These are phyloP conservation scores for Krasilnikovozyma curviuscula DNA, from an alignment of 768 basidiomycete genomes.

Conservation along the genomic window DNA sequence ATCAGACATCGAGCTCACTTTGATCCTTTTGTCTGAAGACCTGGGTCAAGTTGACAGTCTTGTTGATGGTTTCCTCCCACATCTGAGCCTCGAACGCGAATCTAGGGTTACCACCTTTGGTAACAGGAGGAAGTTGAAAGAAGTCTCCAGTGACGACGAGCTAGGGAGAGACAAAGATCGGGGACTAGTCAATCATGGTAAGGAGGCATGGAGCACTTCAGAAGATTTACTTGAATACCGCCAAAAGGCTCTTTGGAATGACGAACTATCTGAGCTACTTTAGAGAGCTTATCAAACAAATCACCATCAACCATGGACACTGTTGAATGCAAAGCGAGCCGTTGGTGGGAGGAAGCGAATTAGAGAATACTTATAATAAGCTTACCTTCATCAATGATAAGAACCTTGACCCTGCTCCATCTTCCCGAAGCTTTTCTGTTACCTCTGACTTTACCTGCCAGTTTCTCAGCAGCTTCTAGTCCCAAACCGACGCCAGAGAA, in stretches of 20 bases:
- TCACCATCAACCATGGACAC: conserved; percentile 91
- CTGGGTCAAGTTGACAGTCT: conserved; percentile 79
- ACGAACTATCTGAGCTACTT: conserved; percentile 36
- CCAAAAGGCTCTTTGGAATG: conserved; percentile 47
- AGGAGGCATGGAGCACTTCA: neutral
- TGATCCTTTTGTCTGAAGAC: conserved; percentile 89
- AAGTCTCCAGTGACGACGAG: conserved; percentile 90
- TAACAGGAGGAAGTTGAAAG: conserved; percentile 88
- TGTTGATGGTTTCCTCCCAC: conserved; percentile 55
- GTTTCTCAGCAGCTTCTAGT: conserved; percentile 4
- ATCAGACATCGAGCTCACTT: conserved; percentile 3
- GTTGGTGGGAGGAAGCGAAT: neutral
- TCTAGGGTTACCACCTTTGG: conserved; percentile 43
- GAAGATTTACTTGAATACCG: conserved; percentile 55
- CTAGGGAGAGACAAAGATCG: conserved; percentile 31
- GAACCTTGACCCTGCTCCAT: conserved; percentile 67
- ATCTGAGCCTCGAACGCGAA: conserved; percentile 78
- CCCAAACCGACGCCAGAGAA: conserved; percentile 12
- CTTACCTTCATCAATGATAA: conserved; percentile 74
- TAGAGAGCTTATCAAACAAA: conserved; percentile 65
- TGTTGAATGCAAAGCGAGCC: conserved; percentile 23
- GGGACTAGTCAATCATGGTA: neutral
- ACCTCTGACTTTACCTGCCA: conserved; percentile 43
- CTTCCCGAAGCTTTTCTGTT: conserved; percentile 64
- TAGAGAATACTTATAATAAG: neutral